Base-by-base conservation (phyloP, 805 yeast genomes). In the Jamesozyma piceae region DNA sequence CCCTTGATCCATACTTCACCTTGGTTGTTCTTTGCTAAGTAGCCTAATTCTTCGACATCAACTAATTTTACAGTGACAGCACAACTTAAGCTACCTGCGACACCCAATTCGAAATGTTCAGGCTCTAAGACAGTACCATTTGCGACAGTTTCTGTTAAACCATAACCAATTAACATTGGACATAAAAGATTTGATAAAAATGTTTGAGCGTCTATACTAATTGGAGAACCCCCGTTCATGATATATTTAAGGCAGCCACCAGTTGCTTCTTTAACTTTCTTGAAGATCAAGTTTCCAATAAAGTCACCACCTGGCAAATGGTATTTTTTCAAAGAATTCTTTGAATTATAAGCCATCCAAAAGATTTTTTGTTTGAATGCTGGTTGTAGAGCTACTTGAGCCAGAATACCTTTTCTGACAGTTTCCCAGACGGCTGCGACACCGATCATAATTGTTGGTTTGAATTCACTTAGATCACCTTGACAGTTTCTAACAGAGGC, bases 361-460 rank as follows among this genome's bases (percentile, higher is more conserved):
- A 92, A 92, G 35, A 92, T 57, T 62, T 77, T 84, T 66, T 88
- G 95, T 26, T 77, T 73, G 20, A 79, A 52, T 10, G 77, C 52
- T 14, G 95, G 83, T 57, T 73, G 72, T 53, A 77, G 75, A 48
- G 72, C 69, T 49, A 92, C 75, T 67, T 89, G 88, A 42, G 75
- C 75, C 46, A 86, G 49, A 44, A 92, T 82, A 47, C 97, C 98
- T 71, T 92, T 92, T 65, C 89, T 82, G 47, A 92, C 85, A 28
- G 82, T 74, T 71, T 92, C 98, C 95, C 96, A 92, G 39, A 92
- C 97, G 5, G 97, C 95, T 14, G 97, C 97, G 41, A 92, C 98
- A 64, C 95, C 98, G 49, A 88, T 95, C 95, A 92, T 84, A 52
- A 90, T 66, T 9, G 96, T 84, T 46, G 98, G 98, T 62, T 78